Evolutionary conservation across 192 early-diverging fungal genomes (phyloP).

Genomic region (Pilaira anomala): DNA sequence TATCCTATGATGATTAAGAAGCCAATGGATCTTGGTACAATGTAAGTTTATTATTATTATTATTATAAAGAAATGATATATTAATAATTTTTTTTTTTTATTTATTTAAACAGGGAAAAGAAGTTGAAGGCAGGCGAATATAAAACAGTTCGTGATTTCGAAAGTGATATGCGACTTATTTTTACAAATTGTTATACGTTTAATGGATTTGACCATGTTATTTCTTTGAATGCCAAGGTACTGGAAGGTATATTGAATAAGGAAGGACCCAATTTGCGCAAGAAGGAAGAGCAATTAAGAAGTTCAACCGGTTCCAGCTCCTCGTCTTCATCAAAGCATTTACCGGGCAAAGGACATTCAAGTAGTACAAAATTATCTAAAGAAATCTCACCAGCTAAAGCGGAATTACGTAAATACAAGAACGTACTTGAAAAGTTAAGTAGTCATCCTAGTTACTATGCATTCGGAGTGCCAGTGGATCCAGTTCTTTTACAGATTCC

Average conservation of each 20-base stretch:
- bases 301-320: background rate
- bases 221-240: slow-evolving; percentile 56
- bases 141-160: slow-evolving; percentile 44
- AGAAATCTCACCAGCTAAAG: background rate
- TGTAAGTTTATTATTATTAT: slow-evolving; percentile 29
- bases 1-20: slow-evolving; percentile 51
- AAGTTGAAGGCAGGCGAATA: slow-evolving; percentile 45
- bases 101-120: slow-evolving; percentile 14
- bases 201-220: slow-evolving; percentile 56
- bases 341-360: too few relatives aligned
- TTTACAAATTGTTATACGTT: slow-evolving; percentile 72
- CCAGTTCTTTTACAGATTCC: slow-evolving; percentile 64
- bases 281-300: slow-evolving; percentile 5
- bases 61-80: background rate
- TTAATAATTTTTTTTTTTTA: background rate
- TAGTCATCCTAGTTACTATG: slow-evolving; percentile 38
- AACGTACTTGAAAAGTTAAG: slow-evolving; percentile 26
- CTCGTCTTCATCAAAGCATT: background rate
- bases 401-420: slow-evolving; percentile 29
- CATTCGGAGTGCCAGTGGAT: slow-evolving; percentile 80
- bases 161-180: slow-evolving; percentile 59
- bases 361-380: background rate
- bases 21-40: slow-evolving; percentile 76
- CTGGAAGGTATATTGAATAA: slow-evolving; percentile 39
- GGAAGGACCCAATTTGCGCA: background rate